A percentile compares a stretch with the other conserved stretches of the same genome.
phyloP scores from a whole-genome alignment of 129 eudicot genomes.

The Centaurea solstitialis region DNA sequence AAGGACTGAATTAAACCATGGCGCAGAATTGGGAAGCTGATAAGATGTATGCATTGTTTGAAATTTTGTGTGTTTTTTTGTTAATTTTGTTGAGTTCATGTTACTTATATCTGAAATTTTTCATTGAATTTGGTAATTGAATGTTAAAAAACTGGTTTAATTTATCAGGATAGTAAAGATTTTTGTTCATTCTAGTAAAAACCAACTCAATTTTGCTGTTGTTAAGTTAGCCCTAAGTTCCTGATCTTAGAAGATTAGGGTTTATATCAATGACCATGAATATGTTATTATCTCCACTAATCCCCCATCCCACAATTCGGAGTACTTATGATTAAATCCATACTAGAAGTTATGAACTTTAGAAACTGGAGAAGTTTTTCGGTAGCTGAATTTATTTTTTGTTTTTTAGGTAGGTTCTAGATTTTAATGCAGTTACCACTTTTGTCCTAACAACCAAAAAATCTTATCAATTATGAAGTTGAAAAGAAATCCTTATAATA shows the following conservation, averaged over 20 bases:
- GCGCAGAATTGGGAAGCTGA: constrained; percentile 85
- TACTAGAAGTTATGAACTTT: not conserved
- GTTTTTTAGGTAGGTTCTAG: not conserved
- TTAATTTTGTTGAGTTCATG: not conserved
- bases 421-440: not conserved
- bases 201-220: not conserved
- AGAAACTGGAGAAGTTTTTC: not conserved
- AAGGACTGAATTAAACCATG: constrained; percentile 26
- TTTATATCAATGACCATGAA: not conserved
- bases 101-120: not conserved
- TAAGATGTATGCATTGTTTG: constrained; percentile 46
- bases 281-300: not conserved
- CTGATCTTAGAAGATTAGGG: not conserved
- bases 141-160: not conserved
- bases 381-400: not conserved
- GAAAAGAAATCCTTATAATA: not conserved
- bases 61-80: not conserved
- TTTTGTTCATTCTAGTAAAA: not conserved
- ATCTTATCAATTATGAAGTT: not conserved
- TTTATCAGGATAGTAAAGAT: not conserved
- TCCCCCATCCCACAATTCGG: not conserved
- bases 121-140: not conserved
- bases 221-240: not conserved
- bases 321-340: not conserved
- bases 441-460: not conserved